A percentile compares a stretch with the other conserved stretches of the same genome.
Conservation (phyloP, 176 grass and related monocot species). For the Elymus sibiricus region DNA sequence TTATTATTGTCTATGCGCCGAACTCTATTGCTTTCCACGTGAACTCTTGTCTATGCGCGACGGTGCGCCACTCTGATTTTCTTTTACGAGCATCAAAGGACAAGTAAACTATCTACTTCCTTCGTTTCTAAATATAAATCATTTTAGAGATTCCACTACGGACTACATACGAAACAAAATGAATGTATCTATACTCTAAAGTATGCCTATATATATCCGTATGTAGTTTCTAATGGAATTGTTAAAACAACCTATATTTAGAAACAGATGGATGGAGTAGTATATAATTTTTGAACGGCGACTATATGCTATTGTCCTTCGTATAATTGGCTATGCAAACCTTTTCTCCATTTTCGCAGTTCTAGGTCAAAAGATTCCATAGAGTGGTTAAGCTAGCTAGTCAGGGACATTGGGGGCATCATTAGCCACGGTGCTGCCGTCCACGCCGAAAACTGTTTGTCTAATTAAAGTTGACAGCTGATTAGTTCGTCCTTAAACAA, state of each 20-base stretch:
- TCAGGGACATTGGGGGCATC: conserved; percentile 25
- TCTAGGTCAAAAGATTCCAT: conserved; percentile 33
- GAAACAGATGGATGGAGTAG: no score
- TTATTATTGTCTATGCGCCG: background rate
- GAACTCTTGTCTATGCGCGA: background rate
- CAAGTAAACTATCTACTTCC: background rate
- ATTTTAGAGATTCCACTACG: no score
- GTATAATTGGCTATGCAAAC: background rate
- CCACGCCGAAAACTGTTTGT: background rate
- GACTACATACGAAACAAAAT: no score
- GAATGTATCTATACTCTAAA: no score
- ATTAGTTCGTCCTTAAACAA: background rate
- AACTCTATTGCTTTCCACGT: background rate
- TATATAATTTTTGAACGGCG: background rate
- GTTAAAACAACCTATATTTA: no score
- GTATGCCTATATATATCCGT: no score
- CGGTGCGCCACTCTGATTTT: background rate
- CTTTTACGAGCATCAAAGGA: background rate
- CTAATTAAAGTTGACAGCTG: background rate
- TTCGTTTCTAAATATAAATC: no score
- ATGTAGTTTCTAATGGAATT: no score
- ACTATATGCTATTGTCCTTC: background rate
- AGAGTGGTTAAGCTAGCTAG: background rate
- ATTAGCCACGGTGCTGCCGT: conserved; percentile 2
- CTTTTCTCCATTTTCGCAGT: background rate